These are phyloP conservation scores for Priceomyces melissophilus DNA, from an alignment of 805 yeast genomes.

Conservation along the genomic window DNA sequence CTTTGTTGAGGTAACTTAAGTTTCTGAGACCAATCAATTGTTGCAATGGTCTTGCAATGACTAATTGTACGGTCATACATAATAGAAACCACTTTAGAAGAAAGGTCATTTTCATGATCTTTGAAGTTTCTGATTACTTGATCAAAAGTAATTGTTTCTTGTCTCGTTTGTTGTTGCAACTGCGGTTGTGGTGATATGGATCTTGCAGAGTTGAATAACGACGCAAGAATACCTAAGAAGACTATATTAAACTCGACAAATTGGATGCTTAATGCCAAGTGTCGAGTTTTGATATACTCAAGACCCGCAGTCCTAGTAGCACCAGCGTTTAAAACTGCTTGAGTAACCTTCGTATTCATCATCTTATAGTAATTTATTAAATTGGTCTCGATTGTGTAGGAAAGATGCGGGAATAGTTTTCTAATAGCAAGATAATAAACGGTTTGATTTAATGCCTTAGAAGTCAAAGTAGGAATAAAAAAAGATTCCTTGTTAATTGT, in stretches of 20 bases:
- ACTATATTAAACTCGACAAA: conserved; percentile 46
- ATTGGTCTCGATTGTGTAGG: conserved; percentile 38
- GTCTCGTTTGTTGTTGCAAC: conserved; percentile 11
- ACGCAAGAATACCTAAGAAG: conserved; percentile 32
- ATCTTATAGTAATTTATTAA: conserved; percentile 41
- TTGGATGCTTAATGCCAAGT: conserved; percentile 65
- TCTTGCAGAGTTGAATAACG: conserved; percentile 5
- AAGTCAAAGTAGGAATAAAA: conserved; percentile 27
- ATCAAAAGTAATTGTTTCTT: conserved; percentile 18
- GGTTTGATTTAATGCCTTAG: conserved; percentile 24
- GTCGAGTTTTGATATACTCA: conserved; percentile 70
- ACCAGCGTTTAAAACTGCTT: conserved; percentile 68
- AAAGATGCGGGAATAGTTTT: conserved; percentile 50
- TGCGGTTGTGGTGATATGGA: neutral
- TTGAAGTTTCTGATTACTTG: conserved; percentile 38
- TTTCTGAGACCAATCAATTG: conserved; percentile 50
- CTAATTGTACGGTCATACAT: conserved; percentile 61
- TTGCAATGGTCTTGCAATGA: conserved; percentile 47
- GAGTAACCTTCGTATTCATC: conserved; percentile 52
- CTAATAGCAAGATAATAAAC: conserved; percentile 56
- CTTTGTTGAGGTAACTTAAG: conserved; percentile 43
- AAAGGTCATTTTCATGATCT: conserved; percentile 63
- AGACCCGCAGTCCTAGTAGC: conserved; percentile 74
- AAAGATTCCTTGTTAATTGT: conserved; percentile 19
- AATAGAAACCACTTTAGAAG: conserved; percentile 60